phyloP scores from a whole-genome alignment of 140 eudicot species.

The Ambrosia hybrid region DNA sequence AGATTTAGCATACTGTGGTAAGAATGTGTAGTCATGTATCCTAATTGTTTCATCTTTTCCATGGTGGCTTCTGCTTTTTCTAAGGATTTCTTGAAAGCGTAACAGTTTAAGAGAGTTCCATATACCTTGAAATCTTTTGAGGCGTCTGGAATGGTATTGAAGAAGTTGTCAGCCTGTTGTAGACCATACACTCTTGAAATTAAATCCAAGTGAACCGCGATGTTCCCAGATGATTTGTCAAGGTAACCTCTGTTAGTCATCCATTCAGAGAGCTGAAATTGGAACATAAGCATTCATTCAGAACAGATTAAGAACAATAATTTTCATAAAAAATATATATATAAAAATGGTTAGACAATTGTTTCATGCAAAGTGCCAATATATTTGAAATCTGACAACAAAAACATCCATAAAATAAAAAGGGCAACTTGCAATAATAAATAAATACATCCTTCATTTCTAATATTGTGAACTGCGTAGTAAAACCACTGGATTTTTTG shows the following conservation, averaged over 20 bases:
- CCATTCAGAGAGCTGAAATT: constrained; percentile 45
- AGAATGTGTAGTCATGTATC: constrained; percentile 33
- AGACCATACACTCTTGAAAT: constrained; percentile 42
- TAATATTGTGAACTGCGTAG: no score
- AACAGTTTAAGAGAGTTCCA: constrained; percentile 47
- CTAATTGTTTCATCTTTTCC: constrained; percentile 44
- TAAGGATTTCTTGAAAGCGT: constrained; percentile 24
- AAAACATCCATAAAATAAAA: not conserved
- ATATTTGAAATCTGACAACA: no score
- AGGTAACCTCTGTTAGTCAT: constrained; percentile 31
- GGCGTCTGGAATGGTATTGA: constrained; percentile 33
- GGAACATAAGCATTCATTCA: not conserved
- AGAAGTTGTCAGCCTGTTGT: constrained; percentile 45
- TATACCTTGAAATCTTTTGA: constrained; percentile 36
- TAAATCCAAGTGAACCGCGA: constrained; percentile 48
- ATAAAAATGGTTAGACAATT: not conserved
- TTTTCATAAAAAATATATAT: not conserved
- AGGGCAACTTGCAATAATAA: not conserved
- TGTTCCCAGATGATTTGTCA: constrained; percentile 30
- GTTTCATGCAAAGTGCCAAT: no score
- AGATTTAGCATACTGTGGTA: constrained; percentile 56
- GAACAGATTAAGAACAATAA: no score
- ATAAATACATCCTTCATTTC: no score
- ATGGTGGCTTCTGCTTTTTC: constrained; percentile 47
- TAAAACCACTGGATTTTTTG: no score